A percentile compares a stretch with the other conserved stretches of the same genome.
Conservation (phyloP, 352 stramenopile genomes). For the Pythium sp. region DNA sequence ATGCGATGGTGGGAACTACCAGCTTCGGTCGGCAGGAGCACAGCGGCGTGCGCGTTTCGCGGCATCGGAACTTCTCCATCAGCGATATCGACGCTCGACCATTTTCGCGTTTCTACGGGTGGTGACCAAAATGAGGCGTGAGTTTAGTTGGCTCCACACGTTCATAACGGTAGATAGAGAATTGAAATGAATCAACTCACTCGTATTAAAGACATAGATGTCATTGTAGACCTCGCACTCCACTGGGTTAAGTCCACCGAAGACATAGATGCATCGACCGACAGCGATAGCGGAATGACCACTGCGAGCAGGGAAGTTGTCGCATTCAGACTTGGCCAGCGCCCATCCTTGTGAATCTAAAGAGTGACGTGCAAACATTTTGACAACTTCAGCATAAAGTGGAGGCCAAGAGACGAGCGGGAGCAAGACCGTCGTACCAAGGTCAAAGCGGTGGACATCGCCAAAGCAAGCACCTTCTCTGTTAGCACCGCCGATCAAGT, state of each 20-base stretch:
- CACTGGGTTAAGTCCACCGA: slow-evolving; percentile 52
- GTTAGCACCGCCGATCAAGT: slow-evolving; percentile 63
- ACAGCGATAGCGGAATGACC: slow-evolving; percentile 58
- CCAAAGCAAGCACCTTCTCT: slow-evolving; percentile 49
- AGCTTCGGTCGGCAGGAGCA: slow-evolving; percentile 25
- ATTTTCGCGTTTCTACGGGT: slow-evolving; percentile 20
- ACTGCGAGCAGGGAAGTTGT: slow-evolving; percentile 42
- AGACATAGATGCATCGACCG: slow-evolving; percentile 43
- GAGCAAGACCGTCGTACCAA: slow-evolving; percentile 28
- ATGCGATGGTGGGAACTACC: slow-evolving; percentile 23
- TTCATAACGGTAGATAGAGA: not conserved
- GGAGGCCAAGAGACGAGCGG: not conserved
- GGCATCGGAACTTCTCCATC: slow-evolving; percentile 39
- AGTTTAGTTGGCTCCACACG: not conserved
- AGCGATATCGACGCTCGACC: slow-evolving; percentile 24
- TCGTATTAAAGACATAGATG: slow-evolving; percentile 49
- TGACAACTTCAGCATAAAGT: not conserved
- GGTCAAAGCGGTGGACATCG: slow-evolving; percentile 53
- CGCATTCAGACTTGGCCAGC: slow-evolving; percentile 15
- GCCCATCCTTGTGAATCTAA: slow-evolving; percentile 26
- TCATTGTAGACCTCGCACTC: slow-evolving; percentile 53
- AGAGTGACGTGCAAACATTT: not conserved
- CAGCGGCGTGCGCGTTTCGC: slow-evolving; percentile 56
- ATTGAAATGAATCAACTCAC: not conserved
- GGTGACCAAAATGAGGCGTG: not conserved